Evolutionary conservation across 306 rosid species (phyloP).

Genomic region (Trifolium fragiferum): DNA sequence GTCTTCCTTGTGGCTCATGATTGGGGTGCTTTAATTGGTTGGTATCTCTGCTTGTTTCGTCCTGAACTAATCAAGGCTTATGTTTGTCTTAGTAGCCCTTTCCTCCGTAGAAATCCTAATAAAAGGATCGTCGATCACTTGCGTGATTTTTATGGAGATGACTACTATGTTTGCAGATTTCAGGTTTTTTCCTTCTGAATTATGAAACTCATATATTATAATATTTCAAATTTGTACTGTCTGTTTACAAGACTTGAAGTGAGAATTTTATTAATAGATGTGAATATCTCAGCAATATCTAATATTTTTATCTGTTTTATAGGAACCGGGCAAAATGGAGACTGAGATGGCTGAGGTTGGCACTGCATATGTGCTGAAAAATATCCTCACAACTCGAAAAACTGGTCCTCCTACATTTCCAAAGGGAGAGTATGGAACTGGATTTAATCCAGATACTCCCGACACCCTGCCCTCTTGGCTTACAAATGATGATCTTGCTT

Average conservation of each 20-base stretch:
- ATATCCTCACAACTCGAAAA: constrained; percentile 33
- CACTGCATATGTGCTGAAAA: constrained; percentile 27
- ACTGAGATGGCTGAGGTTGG: constrained; percentile 43
- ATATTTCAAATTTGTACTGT: too few relatives aligned
- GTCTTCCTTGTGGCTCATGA: constrained; percentile 51
- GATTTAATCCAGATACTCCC: constrained; percentile 29
- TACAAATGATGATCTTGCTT: constrained; percentile 46
- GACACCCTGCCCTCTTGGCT: constrained; percentile 51
- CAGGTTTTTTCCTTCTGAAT: constrained; percentile 37
- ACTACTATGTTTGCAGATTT: constrained; percentile 51
- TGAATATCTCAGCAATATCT: too few relatives aligned
- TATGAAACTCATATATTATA: too few relatives aligned
- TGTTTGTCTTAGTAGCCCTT: constrained; percentile 47
- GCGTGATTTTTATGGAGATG: constrained; percentile 39
- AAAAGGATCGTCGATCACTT: constrained; percentile 8
- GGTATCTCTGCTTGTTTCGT: constrained; percentile 51
- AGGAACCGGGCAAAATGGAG: constrained; percentile 46
- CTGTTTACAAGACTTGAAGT: too few relatives aligned
- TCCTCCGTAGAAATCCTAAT: constrained; percentile 31
- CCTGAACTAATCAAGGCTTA: constrained; percentile 44
- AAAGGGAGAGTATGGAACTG: constrained; percentile 30
- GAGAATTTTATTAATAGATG: too few relatives aligned
- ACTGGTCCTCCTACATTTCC: constrained; percentile 42
- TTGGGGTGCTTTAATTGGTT: constrained; percentile 51
- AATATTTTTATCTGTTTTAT: neutral